Conservation (phyloP, 495 filamentous ascomycete genomes). For the Durotheca rogersii region DNA sequence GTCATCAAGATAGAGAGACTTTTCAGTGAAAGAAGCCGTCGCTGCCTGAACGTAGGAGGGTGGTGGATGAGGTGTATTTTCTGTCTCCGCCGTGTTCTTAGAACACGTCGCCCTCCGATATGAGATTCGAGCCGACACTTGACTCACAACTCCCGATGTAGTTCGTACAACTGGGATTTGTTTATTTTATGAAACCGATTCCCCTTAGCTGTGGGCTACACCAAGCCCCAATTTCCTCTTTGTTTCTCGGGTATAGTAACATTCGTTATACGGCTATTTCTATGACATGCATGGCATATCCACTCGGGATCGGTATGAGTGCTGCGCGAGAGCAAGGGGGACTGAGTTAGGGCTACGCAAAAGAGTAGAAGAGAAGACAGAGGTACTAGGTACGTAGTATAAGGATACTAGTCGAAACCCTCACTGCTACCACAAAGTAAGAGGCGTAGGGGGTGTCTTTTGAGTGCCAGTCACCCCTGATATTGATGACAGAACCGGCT, state of each 20-base stretch:
- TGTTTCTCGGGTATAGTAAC: background rate
- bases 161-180: background rate
- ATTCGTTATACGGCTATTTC: background rate
- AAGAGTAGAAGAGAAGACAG: too few relatives aligned
- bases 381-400: too few relatives aligned
- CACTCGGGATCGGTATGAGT: conserved; percentile 12
- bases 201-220: background rate
- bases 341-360: too few relatives aligned
- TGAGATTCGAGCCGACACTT: background rate
- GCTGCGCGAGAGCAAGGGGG: conserved; percentile 11
- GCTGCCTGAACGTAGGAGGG: background rate
- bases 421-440: too few relatives aligned
- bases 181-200: background rate
- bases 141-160: background rate
- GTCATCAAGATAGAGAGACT: background rate
- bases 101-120: background rate
- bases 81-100: too few relatives aligned
- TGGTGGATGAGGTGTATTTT: conserved; percentile 10
- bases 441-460: background rate
- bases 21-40: background rate
- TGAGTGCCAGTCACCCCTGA: background rate
- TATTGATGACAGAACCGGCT: background rate
- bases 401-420: too few relatives aligned
- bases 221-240: background rate
- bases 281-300: background rate